These are phyloP conservation scores for Trichoderma sp. DNA, from an alignment of 2,329 filamentous ascomycete species.

Conservation along the genomic window DNA sequence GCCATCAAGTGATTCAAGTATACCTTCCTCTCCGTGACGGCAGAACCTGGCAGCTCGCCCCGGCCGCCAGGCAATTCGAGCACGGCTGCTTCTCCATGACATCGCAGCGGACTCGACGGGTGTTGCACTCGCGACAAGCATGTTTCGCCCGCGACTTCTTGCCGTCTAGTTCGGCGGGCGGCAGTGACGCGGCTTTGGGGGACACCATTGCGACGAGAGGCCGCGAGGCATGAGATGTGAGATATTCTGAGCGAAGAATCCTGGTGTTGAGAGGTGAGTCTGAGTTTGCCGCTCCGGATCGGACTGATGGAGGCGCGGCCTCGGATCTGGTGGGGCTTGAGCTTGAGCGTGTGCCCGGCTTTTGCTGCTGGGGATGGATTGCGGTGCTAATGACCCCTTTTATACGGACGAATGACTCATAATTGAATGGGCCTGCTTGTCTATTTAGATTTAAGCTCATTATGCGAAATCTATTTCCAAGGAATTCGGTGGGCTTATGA, in stretches of 20 bases:
- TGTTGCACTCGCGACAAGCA: slow-evolving; percentile 36
- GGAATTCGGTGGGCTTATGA: not conserved
- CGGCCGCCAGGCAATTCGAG: slow-evolving; percentile 30
- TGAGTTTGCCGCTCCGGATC: not conserved
- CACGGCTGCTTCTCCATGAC: slow-evolving; percentile 35
- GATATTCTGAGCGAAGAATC: not conserved
- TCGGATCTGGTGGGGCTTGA: not conserved
- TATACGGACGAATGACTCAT: not conserved
- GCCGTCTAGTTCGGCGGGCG: slow-evolving; percentile 23
- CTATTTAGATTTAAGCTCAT: not conserved
- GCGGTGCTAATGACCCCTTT: not conserved
- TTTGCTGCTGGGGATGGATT: not conserved
- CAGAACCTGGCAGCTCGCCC: slow-evolving; percentile 31
- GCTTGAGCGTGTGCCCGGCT: not conserved
- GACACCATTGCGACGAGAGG: not conserved
- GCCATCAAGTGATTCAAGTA: not conserved
- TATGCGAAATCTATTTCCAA: not conserved
- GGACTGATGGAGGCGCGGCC: not conserved
- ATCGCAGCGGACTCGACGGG: slow-evolving; percentile 36
- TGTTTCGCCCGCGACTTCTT: slow-evolving; percentile 35
- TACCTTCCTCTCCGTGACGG: slow-evolving; percentile 36
- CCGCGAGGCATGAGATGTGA: not conserved
- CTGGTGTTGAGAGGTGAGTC: not conserved
- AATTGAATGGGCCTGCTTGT: not conserved
- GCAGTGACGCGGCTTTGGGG: slow-evolving; percentile 3